Evolutionary conservation across 495 filamentous ascomycete genomes (phyloP).

Genomic region (Lichina pygmaea): DNA sequence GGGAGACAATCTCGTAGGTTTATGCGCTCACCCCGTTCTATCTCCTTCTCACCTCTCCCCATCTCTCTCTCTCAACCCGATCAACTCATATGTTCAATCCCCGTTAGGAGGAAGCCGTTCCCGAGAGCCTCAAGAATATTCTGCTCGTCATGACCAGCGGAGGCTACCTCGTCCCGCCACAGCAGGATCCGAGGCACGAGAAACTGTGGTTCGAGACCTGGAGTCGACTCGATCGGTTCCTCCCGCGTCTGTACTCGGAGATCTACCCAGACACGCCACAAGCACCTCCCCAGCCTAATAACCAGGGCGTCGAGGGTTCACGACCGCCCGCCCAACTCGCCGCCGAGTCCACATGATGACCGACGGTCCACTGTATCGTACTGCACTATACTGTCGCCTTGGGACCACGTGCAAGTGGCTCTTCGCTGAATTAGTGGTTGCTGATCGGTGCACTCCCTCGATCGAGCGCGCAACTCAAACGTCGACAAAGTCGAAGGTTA

Average conservation of each 20-base stretch:
- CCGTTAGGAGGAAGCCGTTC: slow-evolving; percentile 67
- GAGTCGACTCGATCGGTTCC: slow-evolving; percentile 70
- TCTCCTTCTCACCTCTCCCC: neutral
- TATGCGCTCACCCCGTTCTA: neutral
- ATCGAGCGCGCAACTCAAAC: no score
- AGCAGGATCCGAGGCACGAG: slow-evolving; percentile 26
- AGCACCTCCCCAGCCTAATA: no score
- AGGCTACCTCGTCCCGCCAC: slow-evolving; percentile 56
- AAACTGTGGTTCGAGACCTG: slow-evolving; percentile 58
- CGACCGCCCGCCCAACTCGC: no score
- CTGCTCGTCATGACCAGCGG: slow-evolving; percentile 84
- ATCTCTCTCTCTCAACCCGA: neutral
- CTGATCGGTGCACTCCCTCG: no score
- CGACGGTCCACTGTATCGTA: no score
- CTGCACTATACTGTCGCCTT: no score
- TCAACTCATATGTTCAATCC: neutral
- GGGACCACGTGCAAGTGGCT: no score
- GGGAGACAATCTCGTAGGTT: slow-evolving; percentile 59
- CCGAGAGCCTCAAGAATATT: slow-evolving; percentile 89
- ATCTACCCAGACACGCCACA: slow-evolving; percentile 12
- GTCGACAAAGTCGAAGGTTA: no score
- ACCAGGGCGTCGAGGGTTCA: no score
- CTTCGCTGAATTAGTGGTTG: no score
- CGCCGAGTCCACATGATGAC: no score
- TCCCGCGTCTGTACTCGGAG: slow-evolving; percentile 39